Evolutionary conservation across 1,139 yeast genomes (phyloP), one percentile per base, ranked within the genome.

Genomic region (Suhomyces bribrorum): DNA sequence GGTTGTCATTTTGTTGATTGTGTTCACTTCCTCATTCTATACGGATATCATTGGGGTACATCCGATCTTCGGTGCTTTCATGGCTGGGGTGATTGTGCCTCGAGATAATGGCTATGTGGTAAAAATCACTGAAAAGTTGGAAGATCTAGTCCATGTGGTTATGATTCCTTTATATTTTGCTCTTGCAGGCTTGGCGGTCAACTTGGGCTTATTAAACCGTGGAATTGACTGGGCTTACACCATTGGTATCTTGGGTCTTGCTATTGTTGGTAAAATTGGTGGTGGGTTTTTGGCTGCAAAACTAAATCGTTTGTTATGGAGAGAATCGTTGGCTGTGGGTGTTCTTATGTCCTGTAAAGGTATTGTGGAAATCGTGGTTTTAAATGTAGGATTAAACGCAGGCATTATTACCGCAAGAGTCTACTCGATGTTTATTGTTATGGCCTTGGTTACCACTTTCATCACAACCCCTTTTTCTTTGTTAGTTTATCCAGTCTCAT

Each of bases 261-360:
- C 94, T 2, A 70, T 85, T 64, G 50, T 75, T 13, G 84, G 87
- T 11, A 86, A 86, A 53, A 61, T 84, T 7, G 48, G 66, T 27
- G 89, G 92, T 12, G 92, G 92, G 1, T 64, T 78, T 30, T 44
- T 81, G 7, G 82, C 84, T 29, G 83, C 89, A 1, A 79, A 72
- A 48, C 48, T 78, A 27, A 75, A 75, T 54, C 85, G 84, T 3
- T 62, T 85, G 35, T 68, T 71, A 34, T 81, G 85, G 83, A 74
- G 88, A 52, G 92, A 85, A 56, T 77, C 88, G 2, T 59, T 81
- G 25, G 73, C 89, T 1, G 90, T 84, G 25, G 94, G 94, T 38
- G 76, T 83, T n/a, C 70, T 86, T 49, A 85, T 86, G 92, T 83
- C 90, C 8, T 86, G 95, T 70, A 86, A 86, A 59, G 95, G 95